These are phyloP conservation scores for Emmonsia crescens DNA, from an alignment of 2,329 filamentous ascomycete species.

Conservation along the genomic window DNA sequence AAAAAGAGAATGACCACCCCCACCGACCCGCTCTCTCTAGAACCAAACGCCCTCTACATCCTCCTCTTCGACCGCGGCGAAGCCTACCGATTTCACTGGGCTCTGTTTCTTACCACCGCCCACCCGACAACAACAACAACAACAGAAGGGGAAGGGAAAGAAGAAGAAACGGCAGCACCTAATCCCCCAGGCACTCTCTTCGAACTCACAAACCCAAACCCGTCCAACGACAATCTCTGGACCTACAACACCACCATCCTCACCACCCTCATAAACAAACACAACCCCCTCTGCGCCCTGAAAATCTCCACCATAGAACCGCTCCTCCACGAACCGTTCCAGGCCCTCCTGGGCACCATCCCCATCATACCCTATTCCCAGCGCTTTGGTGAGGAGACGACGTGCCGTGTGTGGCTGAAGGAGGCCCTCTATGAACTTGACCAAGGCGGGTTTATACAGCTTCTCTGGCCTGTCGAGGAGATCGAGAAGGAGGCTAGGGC, in stretches of 20 bases:
- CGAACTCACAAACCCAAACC: constrained; percentile 13
- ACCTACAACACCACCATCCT: constrained; percentile 11
- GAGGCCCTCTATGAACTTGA: constrained; percentile 19
- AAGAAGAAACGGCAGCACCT: background rate
- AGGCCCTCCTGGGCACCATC: constrained; percentile 11
- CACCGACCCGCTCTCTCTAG: constrained; percentile 1
- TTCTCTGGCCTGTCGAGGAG: constrained; percentile 8
- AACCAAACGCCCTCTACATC: constrained; percentile 15
- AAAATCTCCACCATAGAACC: constrained; percentile 16
- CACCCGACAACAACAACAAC: background rate
- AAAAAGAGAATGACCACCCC: background rate
- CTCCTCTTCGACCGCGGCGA: constrained; percentile 15
- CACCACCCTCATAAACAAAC: constrained; percentile 5
- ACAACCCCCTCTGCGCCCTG: constrained; percentile 13
- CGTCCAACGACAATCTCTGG: constrained; percentile 9
- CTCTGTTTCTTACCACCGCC: constrained; percentile 15
- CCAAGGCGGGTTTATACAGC: constrained; percentile 16
- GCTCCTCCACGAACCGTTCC: constrained; percentile 12
- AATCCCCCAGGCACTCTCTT: constrained; percentile 12
- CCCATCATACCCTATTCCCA: constrained; percentile 14
- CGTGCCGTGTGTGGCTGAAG: constrained; percentile 18
- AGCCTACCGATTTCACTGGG: constrained; percentile 16
- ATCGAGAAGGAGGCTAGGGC: constrained; percentile 15
- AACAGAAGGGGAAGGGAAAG: background rate
- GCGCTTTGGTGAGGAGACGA: constrained; percentile 14